Evolutionary conservation across 306 rosid genomes (phyloP), one percentile per base, ranked within the genome.

Genomic region (Cucumis hystrix): DNA sequence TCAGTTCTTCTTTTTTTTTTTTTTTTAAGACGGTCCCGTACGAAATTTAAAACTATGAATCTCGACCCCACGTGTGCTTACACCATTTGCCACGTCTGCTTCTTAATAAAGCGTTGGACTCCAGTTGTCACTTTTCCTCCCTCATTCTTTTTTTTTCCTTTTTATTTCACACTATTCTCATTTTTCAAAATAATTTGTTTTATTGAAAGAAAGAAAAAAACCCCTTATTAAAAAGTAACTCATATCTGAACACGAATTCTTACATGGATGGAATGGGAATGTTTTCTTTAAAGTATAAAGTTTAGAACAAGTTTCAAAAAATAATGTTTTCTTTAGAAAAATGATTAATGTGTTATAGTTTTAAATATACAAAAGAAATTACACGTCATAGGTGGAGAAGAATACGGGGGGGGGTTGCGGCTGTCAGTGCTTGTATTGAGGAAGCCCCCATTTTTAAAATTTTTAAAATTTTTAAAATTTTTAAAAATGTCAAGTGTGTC

Each of bases 321-420:
- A 33, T 2, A 33, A 33, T 2, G 14, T 16, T 52, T 16, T 33
- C 3, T 33, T 1, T 28, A 16, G 6, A 52, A 52, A 52, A 52
- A 5, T 16, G 57, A 7, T 52, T 16, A 17, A 17, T 52, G 57
- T 52, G 57, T 52, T 52, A 0, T 52, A 6, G 2, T 52, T 16
- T 17, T 0, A 15, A 5, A 6, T 52, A 52, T 52, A 52, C 1
- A 4, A 33, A 33, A 52, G 15, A 61, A 30, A 12, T 62, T 28
- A 62, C 14, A 30, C 8, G 72, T 39, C 20, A 39, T 45, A 63
- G 74, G 82, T 78, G 82, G 75, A 45, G 62, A 30, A 20, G 30
- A 58, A 21, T 2, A 21, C 39, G 40, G 76, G 73, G 61, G 25
- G 89, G 56, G 72, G 86, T 87, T 91, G 89, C 93, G 89, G 96